These are phyloP conservation scores for Polyporus arcularius DNA, from an alignment of 768 basidiomycete species.

Conservation along the genomic window DNA sequence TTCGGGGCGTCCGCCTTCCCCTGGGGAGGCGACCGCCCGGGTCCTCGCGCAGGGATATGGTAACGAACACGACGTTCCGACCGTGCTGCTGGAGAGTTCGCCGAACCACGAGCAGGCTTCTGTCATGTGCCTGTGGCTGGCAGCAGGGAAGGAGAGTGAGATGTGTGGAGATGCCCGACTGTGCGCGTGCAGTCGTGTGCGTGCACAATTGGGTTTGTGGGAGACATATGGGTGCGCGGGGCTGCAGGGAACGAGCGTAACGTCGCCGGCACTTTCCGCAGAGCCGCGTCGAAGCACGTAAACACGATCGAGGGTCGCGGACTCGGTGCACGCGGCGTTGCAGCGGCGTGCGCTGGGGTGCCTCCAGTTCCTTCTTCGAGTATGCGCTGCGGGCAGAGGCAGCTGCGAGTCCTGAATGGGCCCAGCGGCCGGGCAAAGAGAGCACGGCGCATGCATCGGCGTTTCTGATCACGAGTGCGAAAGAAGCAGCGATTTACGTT, in stretches of 20 bases:
- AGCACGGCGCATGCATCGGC: constrained; percentile 4
- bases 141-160: background rate
- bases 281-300: background rate
- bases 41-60: constrained; percentile 2
- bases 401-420: background rate
- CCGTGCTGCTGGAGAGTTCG: background rate
- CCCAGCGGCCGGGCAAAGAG: constrained; percentile 12
- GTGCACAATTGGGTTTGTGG: background rate
- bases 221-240: background rate
- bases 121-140: background rate
- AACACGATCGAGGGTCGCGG: constrained; percentile 5
- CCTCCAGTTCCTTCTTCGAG: constrained; percentile 1
- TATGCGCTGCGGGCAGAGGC: background rate
- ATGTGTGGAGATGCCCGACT: background rate
- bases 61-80: background rate
- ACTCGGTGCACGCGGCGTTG: background rate
- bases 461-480: constrained; percentile 14
- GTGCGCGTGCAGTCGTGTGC: background rate
- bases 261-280: background rate
- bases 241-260: constrained; percentile 2
- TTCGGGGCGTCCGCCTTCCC: background rate
- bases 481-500: constrained; percentile 18
- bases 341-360: background rate
- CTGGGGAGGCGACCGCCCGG: background rate
- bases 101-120: background rate